A percentile compares a stretch with the other conserved stretches of the same genome.
phyloP scores from a whole-genome alignment of 1,284 basidiomycete genomes.

The Coniferiporia sulphurascens region DNA sequence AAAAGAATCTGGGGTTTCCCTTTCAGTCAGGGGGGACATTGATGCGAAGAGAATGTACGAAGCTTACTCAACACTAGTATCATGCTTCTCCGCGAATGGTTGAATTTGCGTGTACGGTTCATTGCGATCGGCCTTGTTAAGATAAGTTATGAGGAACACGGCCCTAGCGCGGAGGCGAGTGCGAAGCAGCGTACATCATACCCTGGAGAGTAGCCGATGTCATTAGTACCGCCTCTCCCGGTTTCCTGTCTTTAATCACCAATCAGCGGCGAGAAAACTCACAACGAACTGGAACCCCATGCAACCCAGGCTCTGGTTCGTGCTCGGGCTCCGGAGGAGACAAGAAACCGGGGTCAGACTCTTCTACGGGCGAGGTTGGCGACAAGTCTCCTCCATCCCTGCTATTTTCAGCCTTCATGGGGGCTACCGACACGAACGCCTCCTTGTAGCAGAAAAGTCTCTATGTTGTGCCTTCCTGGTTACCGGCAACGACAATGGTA shows the following conservation, averaged over 20 bases:
- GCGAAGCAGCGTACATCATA: constrained; percentile 40
- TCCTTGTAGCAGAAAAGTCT: too few species aligned
- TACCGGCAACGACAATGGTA: too few species aligned
- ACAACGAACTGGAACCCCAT: constrained; percentile 28
- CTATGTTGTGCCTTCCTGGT: too few species aligned
- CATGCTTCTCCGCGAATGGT: constrained; percentile 76
- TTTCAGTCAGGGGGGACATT: constrained; percentile 8
- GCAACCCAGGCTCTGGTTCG: constrained; percentile 26
- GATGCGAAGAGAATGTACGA: background rate
- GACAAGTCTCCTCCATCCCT: constrained; percentile 35
- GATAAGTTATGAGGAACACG: background rate
- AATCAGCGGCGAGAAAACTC: constrained; percentile 12
- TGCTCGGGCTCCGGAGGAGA: constrained; percentile 22
- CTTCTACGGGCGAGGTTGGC: constrained; percentile 32
- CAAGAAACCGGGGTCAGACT: constrained; percentile 26
- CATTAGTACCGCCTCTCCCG: too few species aligned
- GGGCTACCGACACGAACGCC: background rate
- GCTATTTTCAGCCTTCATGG: background rate
- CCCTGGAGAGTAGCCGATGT: constrained; percentile 28
- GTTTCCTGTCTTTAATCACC: background rate
- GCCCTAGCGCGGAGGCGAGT: constrained; percentile 15
- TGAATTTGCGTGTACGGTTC: constrained; percentile 75
- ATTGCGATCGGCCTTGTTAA: constrained; percentile 64
- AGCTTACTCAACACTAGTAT: constrained; percentile 75
- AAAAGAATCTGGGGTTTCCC: constrained; percentile 59